Evolutionary conservation across 139 green algal genomes (phyloP), one percentile per base, ranked within the genome.

Genomic region (Tetradesmus lagerheimii): DNA sequence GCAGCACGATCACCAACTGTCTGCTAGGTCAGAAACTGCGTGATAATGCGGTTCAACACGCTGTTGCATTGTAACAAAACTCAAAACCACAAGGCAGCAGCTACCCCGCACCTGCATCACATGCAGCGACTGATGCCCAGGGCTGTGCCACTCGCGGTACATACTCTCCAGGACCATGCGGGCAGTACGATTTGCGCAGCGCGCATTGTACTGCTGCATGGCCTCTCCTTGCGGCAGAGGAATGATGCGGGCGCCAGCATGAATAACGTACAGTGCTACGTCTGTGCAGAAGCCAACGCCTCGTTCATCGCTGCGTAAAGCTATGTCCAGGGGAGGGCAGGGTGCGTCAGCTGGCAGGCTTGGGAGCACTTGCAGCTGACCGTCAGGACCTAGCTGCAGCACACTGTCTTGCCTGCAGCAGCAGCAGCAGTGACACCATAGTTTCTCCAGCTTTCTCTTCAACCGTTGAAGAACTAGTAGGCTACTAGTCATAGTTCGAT

Each of bases 281-380:
- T 90, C 87, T 35, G 87, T 81, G 77, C 87, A 90, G 23, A 67
- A 66, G 29, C 53, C 78, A 1, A 90, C 45, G 53, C 57, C 75
- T 0, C 87, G 57, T 47, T 90, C 87, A 1, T 12, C 12, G 34
- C 27, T 4, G 35, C 34, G 35, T 14, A 90, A 34, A 39, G 84
- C 84, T 9, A 90, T 80, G 76, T 90, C 87, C 2, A 86, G 20
- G 4, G 50, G 34, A 8, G 76, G 87, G 62, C 86, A 90, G 20
- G 45, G 41, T 9, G 41, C 29, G 8, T 66, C 43, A 39, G 66
- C 43, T 29, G 16, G 38, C 15, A 64, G 77, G 35, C 6, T 66
- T 29, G 80, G 39, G 3, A 74, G 80, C 80, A 85, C 43, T 27
- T 74, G 80, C 80, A 41, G 80, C 43, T 18, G 43, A 29, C 25